Conservation (phyloP, 2,329 filamentous ascomycete genomes). For the Diaporthe citriasiana region DNA sequence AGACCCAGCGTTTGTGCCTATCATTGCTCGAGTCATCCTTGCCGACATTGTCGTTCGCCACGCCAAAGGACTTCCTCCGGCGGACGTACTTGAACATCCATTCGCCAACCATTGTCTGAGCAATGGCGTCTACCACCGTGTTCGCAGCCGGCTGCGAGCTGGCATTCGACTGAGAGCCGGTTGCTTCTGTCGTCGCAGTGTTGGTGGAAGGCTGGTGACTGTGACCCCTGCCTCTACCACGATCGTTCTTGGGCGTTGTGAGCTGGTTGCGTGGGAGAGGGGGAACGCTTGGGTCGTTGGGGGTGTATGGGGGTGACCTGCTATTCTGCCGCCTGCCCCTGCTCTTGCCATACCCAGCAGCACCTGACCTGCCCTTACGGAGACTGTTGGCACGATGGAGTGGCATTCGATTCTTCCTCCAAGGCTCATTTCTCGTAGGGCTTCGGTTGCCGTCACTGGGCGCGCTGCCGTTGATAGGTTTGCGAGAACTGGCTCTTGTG, state of each 20-base stretch:
- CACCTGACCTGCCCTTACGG: conserved; percentile 88
- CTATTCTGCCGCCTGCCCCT: conserved; percentile 66
- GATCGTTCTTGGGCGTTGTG: conserved; percentile 68
- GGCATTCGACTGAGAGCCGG: conserved; percentile 65
- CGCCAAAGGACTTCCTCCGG: conserved; percentile 90
- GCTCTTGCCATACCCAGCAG: conserved; percentile 72
- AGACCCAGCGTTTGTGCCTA: conserved; percentile 97
- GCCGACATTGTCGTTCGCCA: conserved; percentile 75
- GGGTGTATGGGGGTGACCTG: conserved; percentile 75
- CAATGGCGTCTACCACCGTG: conserved; percentile 94
- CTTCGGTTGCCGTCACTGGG: conserved; percentile 82
- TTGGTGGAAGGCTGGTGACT: conserved; percentile 73
- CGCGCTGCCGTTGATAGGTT: conserved; percentile 75
- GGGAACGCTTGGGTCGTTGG: conserved; percentile 81
- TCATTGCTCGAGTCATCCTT: conserved; percentile 80
- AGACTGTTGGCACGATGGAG: conserved; percentile 73
- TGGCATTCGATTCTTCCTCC: conserved; percentile 63
- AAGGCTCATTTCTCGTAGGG: conserved; percentile 75
- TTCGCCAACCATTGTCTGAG: conserved; percentile 98
- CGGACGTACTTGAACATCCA: conserved; percentile 96
- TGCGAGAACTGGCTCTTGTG: conserved; percentile 86
- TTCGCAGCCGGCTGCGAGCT: conserved; percentile 77
- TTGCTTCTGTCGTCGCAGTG: conserved; percentile 64
- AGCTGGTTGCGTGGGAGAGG: conserved; percentile 82
- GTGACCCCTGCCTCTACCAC: conserved; percentile 49